phyloP scores from a whole-genome alignment of 352 stramenopile species.

The Phytophthora pini region DNA sequence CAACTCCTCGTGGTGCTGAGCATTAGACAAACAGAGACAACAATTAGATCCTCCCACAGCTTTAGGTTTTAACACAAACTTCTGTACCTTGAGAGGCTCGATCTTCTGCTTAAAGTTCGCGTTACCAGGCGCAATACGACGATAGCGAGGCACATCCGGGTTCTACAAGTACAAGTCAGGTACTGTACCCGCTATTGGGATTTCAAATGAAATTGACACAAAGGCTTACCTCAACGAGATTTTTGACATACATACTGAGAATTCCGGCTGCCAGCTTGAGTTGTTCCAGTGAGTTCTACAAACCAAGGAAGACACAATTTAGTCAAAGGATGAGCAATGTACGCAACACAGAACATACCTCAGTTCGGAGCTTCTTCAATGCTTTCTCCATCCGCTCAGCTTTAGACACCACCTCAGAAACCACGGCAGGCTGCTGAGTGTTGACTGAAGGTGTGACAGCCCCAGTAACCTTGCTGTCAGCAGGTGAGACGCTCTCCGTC shows the following conservation, averaged over 20 bases:
- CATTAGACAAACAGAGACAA: conserved; percentile 10
- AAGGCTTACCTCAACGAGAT: conserved; percentile 70
- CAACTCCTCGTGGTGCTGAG: conserved; percentile 75
- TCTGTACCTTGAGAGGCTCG: conserved; percentile 70
- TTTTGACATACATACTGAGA: conserved; percentile 90
- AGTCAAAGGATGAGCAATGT: neutral
- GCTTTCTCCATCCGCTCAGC: conserved; percentile 53
- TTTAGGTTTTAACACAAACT: too few relatives aligned
- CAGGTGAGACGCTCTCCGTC: conserved; percentile 2
- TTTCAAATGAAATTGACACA: neutral
- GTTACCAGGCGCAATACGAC: conserved; percentile 77
- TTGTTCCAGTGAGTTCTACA: conserved; percentile 75
- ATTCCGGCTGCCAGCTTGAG: conserved; percentile 73
- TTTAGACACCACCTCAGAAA: conserved; percentile 26
- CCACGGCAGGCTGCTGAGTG: conserved; percentile 17
- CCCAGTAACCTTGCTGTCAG: conserved; percentile 12
- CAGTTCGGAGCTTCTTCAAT: conserved; percentile 55
- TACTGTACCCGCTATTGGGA: neutral
- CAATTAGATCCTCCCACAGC: neutral
- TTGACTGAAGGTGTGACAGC: neutral
- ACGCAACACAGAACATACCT: conserved; percentile 43
- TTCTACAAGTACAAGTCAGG: conserved; percentile 47
- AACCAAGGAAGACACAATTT: conserved; percentile 3
- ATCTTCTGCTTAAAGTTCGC: conserved; percentile 90
- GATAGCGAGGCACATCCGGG: conserved; percentile 82